Base-by-base conservation (phyloP, 78 protist species). In the Chrysochromulina parva region DNA sequence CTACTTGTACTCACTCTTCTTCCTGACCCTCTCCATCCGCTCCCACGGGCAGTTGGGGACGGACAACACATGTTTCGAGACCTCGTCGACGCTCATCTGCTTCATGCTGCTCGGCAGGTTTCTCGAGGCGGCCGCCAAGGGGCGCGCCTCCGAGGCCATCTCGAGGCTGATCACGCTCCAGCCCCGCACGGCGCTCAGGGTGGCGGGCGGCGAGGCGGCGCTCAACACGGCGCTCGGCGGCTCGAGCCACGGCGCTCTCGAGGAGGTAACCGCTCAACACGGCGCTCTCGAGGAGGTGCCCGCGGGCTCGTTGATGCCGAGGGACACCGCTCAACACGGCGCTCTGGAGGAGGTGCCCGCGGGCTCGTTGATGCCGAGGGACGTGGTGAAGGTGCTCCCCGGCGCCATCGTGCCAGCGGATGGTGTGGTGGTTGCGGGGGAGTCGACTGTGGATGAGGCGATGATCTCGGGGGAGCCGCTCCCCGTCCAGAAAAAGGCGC, bases 401-500 rank as follows among this genome's bases (percentile, higher is more conserved):
- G 97, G 97, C 55, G 78, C 81, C 38, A 1, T 26, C 9, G 26
- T 24, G 66, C 60, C 71, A 20, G 38, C 38, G n/a, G 88, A 47
- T 90, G 98, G 99, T 19, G 62, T 28, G 11, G 94, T 96, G 10
- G 57, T 92, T 3, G 6, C 17, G 11, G 96, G 97, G 22, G 10
- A 1, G 53, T 38, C 97, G 4, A 47, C 28, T 52, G 76, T 98
- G 20, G 98, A 98, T 62, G 98, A 98, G 89, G 19, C 97, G 28
- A 93, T 96, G 96, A 71, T 98, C 54, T 97, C 99, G 1, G 81
- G 99, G 76, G 99, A 98, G 88, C 19, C 94, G n/a, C 10, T 91
- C 48, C 98, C 98, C 2, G 95, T 93, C 7, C 4, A 7, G 13
- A 58, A 97, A 88, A 4, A 26, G 10, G 11, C 7, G 3, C 97